phyloP scores from a whole-genome alignment of 257 asterid species.

The Cordia subcordata region DNA sequence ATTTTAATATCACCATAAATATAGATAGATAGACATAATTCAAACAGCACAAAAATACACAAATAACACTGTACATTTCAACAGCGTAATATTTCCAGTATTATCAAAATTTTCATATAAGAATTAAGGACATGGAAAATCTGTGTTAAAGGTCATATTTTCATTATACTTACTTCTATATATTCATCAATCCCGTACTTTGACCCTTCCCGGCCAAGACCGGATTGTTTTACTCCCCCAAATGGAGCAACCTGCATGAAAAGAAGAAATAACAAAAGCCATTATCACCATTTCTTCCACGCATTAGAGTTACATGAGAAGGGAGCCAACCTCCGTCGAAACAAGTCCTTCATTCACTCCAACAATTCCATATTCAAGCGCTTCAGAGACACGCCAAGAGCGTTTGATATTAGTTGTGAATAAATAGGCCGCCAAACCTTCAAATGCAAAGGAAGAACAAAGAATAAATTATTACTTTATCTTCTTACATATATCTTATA shows the following conservation, averaged over 20 bases:
- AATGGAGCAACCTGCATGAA: slow-evolving; percentile 79
- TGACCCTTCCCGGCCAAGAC: slow-evolving; percentile 98
- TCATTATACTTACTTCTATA: slow-evolving; percentile 52
- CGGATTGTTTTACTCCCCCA: slow-evolving; percentile 94
- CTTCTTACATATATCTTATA: not conserved
- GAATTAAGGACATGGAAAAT: not conserved
- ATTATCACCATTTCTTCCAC: not conserved
- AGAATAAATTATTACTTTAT: not conserved
- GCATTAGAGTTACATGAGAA: not conserved
- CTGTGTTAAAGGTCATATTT: not conserved
- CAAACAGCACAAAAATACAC: too few relatives aligned
- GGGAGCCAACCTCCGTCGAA: slow-evolving; percentile 76
- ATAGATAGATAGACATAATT: too few relatives aligned
- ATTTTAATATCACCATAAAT: too few relatives aligned
- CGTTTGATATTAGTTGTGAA: slow-evolving; percentile 71
- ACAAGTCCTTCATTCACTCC: slow-evolving; percentile 95
- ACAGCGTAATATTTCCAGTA: not conserved
- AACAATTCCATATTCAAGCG: slow-evolving; percentile 96
- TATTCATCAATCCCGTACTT: slow-evolving; percentile 94
- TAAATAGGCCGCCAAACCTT: slow-evolving; percentile 91
- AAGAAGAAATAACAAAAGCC: slow-evolving; percentile 10
- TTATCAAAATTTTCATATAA: not conserved
- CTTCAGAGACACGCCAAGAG: slow-evolving; percentile 94
- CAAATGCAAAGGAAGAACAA: slow-evolving; percentile 9
- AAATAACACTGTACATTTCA: too few relatives aligned